Evolutionary conservation across 306 rosid genomes (phyloP).

Genomic region (Gastrolobium bilobum): DNA sequence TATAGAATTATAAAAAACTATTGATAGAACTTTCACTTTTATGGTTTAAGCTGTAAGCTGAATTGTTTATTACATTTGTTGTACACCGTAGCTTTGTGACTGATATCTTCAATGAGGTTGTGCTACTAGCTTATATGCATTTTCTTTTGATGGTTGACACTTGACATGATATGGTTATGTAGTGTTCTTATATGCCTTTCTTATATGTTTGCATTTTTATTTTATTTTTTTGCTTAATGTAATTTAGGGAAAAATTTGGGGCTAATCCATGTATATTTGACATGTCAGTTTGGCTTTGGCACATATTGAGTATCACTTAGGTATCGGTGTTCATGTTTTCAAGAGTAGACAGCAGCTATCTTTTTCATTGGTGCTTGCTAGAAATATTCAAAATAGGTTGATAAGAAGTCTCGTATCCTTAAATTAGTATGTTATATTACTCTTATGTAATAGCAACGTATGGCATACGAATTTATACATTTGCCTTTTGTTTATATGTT

Average conservation of each 20-base stretch:
- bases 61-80: conserved; percentile 20
- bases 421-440: too few species aligned
- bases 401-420: too few species aligned
- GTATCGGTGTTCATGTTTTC: conserved; percentile 9
- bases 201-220: neutral
- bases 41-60: too few species aligned
- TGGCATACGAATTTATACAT: too few species aligned
- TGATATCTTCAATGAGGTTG: conserved; percentile 10
- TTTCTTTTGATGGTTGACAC: conserved; percentile 16
- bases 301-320: neutral
- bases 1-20: too few species aligned
- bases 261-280: conserved; percentile 17
- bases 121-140: conserved; percentile 11
- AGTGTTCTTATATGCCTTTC: conserved; percentile 32
- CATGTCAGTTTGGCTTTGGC: conserved; percentile 22
- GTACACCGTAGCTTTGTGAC: conserved; percentile 2
- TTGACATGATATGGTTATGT: conserved; percentile 5
- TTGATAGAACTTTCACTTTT: too few species aligned
- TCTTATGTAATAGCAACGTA: too few species aligned
- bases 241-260: conserved; percentile 4
- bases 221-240: neutral
- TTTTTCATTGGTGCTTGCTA: neutral
- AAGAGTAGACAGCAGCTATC: neutral
- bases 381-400: too few species aligned
- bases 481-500: too few species aligned